A percentile compares a stretch with the other conserved stretches of the same genome.
Conservation (phyloP, 2,329 filamentous ascomycete genomes). For the Pyrenophora teres region DNA sequence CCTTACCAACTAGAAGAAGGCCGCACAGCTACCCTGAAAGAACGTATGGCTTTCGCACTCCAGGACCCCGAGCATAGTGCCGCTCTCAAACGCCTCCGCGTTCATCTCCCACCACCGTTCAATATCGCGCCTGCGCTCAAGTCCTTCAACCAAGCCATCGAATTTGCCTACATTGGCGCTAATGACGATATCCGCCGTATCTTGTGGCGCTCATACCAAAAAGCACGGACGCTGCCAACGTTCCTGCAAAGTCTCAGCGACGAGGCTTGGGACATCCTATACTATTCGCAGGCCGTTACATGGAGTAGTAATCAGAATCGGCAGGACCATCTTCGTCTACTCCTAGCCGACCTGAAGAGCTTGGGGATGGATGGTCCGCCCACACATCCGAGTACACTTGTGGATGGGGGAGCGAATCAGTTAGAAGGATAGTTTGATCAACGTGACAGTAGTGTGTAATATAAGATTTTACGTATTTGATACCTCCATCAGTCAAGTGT, state of each 20-base stretch:
- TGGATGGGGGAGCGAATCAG: conserved; percentile 9
- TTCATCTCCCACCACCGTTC: conserved; percentile 38
- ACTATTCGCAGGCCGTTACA: conserved; percentile 46
- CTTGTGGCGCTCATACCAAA: conserved; percentile 44
- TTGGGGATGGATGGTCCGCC: conserved; percentile 43
- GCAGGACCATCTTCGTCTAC: conserved; percentile 32
- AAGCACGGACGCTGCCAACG: conserved; percentile 39
- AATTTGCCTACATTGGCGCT: conserved; percentile 42
- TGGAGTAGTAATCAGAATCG: conserved; percentile 44
- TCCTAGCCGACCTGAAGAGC: conserved; percentile 37
- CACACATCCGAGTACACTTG: conserved; percentile 36
- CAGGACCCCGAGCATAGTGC: conserved; percentile 38
- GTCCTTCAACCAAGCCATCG: conserved; percentile 43
- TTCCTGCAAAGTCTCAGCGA: conserved; percentile 40
- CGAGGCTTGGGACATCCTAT: conserved; percentile 47
- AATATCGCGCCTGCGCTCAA: conserved; percentile 39
- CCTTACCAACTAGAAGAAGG: conserved; percentile 31
- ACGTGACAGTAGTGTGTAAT: conserved; percentile 4
- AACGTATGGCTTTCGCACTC: conserved; percentile 33
- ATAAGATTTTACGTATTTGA: conserved; percentile 4
- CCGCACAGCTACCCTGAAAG: conserved; percentile 28
- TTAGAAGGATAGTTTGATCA: background rate
- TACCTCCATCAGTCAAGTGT: conserved; percentile 2
- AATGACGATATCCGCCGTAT: conserved; percentile 44
- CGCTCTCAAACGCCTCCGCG: conserved; percentile 32